phyloP scores from a whole-genome alignment of 768 basidiomycete genomes.

The Lentinula sp. region DNA sequence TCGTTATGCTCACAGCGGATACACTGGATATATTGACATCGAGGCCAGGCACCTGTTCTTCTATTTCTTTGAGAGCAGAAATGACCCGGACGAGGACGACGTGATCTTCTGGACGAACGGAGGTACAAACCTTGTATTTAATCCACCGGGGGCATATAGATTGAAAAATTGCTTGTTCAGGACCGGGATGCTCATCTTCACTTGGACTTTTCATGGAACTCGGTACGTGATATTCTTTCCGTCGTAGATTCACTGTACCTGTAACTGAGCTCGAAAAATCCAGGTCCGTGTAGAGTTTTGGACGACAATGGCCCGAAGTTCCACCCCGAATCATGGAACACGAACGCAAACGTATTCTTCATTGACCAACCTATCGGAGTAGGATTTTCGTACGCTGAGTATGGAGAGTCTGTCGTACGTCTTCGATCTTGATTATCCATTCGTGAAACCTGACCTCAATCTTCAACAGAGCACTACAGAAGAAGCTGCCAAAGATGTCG shows the following conservation, averaged over 20 bases:
- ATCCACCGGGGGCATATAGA: neutral
- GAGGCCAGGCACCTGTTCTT: conserved; percentile 62
- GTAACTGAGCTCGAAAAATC: conserved; percentile 23
- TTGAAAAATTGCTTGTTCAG: neutral
- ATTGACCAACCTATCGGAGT: conserved; percentile 35
- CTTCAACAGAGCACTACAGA: conserved; percentile 36
- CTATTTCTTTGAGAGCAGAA: conserved; percentile 74
- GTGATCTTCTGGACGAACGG: conserved; percentile 31
- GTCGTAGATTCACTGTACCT: conserved; percentile 23
- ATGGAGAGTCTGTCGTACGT: conserved; percentile 35
- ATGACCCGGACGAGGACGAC: conserved; percentile 52
- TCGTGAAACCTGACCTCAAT: neutral
- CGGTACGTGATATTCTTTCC: conserved; percentile 31
- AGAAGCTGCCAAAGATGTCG: conserved; percentile 47
- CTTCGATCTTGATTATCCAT: neutral
- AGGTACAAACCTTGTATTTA: neutral
- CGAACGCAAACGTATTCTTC: conserved; percentile 36
- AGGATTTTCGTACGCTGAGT: conserved; percentile 37
- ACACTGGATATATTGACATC: conserved; percentile 65
- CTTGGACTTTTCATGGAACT: conserved; percentile 48
- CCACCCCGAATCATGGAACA: conserved; percentile 43
- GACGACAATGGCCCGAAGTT: conserved; percentile 29
- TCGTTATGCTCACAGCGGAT: conserved; percentile 28
- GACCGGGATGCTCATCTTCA: conserved; percentile 16
- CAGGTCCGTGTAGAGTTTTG: conserved; percentile 51